Evolutionary conservation across 306 rosid genomes (phyloP).

Genomic region (Luffa aegyptiaca): DNA sequence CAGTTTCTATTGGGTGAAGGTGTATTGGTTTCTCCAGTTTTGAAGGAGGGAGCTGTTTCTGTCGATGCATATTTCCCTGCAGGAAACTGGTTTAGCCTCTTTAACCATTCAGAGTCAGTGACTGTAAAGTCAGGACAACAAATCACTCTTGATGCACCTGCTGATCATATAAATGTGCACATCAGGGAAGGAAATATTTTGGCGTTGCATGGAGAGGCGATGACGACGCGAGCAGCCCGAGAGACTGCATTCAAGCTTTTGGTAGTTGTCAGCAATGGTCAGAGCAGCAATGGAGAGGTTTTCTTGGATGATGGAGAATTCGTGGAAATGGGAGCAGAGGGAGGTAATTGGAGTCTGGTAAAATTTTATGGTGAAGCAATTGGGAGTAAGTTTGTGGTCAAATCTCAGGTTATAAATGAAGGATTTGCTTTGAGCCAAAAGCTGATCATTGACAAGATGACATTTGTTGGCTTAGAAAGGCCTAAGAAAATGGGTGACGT

Average conservation of each 20-base stretch:
- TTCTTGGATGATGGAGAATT: constrained; percentile 74
- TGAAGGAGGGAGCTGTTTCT: constrained; percentile 36
- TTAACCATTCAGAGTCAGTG: constrained; percentile 48
- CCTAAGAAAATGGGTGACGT: constrained; percentile 10
- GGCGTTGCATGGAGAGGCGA: constrained; percentile 66
- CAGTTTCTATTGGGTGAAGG: constrained; percentile 72
- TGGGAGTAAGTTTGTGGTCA: constrained; percentile 13
- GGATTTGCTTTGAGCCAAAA: constrained; percentile 43
- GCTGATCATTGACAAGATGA: constrained; percentile 50
- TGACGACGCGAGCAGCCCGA: constrained; percentile 38
- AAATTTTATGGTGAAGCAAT: constrained; percentile 26
- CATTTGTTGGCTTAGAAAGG: constrained; percentile 49
- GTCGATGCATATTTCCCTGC: constrained; percentile 70
- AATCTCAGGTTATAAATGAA: constrained; percentile 48
- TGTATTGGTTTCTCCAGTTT: constrained; percentile 66
- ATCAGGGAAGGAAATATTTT: constrained; percentile 57
- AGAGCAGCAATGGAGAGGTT: constrained; percentile 46
- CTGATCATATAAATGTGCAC: constrained; percentile 69
- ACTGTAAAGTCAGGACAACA: constrained; percentile 33
- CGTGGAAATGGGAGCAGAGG: constrained; percentile 38
- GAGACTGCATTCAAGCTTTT: constrained; percentile 55
- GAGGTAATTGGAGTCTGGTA: constrained; percentile 51
- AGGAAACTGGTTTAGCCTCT: constrained; percentile 89
- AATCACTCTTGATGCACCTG: constrained; percentile 51
- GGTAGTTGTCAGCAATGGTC: constrained; percentile 30